phyloP scores from a whole-genome alignment of 1,139 yeast species.

The Hemisphaericaspora xylofermentans region DNA sequence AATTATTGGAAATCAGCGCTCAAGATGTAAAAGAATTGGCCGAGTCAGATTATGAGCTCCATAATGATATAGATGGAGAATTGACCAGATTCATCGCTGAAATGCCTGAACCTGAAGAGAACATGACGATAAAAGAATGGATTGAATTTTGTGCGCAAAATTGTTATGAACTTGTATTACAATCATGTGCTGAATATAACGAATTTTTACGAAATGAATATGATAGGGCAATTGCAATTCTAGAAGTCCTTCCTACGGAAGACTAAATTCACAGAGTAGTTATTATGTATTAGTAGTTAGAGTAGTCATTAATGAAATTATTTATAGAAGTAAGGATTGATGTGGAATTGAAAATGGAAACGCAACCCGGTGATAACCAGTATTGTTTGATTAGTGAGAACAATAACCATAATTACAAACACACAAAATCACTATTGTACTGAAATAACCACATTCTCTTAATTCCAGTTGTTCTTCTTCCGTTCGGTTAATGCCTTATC shows the following conservation, averaged over 20 bases:
- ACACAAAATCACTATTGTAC: too few species aligned
- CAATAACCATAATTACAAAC: too few species aligned
- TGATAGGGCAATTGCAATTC: conserved; percentile 31
- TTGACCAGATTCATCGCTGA: conserved; percentile 61
- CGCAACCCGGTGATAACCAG: too few species aligned
- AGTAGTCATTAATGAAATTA: too few species aligned
- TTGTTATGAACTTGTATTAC: conserved; percentile 36
- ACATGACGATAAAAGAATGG: conserved; percentile 75
- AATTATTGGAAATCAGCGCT: conserved; percentile 40
- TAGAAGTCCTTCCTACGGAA: conserved; percentile 8
- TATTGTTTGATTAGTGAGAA: too few species aligned
- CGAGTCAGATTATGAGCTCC: conserved; percentile 30
- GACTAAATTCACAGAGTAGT: not conserved
- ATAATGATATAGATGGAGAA: conserved; percentile 63
- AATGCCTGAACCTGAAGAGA: conserved; percentile 68
- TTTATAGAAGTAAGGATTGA: too few species aligned
- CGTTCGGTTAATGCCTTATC: too few species aligned
- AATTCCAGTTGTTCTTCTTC: too few species aligned
- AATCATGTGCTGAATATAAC: conserved; percentile 48
- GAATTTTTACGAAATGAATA: conserved; percentile 42
- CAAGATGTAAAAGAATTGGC: conserved; percentile 29
- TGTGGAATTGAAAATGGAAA: too few species aligned
- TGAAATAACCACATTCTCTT: too few species aligned
- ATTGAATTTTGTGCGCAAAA: conserved; percentile 49
- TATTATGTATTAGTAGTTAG: too few species aligned